Evolutionary conservation across 768 basidiomycete species (phyloP).

Genomic region (Leucocoprinus leucothites): DNA sequence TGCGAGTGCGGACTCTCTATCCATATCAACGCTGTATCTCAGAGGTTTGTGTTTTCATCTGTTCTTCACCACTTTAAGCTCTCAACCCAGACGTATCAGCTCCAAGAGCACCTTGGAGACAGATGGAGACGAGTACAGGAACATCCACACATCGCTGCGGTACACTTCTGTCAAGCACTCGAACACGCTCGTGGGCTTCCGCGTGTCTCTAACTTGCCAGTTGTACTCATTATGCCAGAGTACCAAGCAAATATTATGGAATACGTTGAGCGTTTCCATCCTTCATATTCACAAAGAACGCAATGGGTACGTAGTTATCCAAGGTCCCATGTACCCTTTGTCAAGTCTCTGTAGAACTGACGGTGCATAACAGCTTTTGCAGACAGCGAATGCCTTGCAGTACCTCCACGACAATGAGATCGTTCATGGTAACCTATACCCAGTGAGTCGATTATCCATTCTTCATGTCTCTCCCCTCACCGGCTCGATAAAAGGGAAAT

Average conservation of each 20-base stretch:
- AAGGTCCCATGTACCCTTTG: no score
- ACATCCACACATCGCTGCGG: background rate
- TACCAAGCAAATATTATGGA: conserved; percentile 6
- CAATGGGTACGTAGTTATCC: conserved; percentile 1
- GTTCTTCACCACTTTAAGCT: background rate
- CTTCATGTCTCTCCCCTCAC: background rate
- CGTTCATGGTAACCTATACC: conserved; percentile 3
- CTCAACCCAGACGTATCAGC: background rate
- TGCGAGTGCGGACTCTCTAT: background rate
- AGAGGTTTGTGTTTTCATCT: background rate
- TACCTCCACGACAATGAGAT: background rate
- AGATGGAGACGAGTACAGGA: background rate
- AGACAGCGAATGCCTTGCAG: background rate
- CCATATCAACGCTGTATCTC: background rate
- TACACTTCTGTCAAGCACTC: background rate
- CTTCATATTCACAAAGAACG: background rate
- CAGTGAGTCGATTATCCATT: background rate
- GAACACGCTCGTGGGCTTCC: background rate
- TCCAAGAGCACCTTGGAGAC: background rate
- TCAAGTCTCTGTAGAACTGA: no score
- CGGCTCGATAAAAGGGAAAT: background rate
- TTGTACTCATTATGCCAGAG: conserved; percentile 3
- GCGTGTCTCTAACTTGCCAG: background rate
- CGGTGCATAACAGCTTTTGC: background rate
- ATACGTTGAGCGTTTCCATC: background rate